Conservation (phyloP, 2,329 filamentous ascomycete species). For the Botrytis paeoniae region DNA sequence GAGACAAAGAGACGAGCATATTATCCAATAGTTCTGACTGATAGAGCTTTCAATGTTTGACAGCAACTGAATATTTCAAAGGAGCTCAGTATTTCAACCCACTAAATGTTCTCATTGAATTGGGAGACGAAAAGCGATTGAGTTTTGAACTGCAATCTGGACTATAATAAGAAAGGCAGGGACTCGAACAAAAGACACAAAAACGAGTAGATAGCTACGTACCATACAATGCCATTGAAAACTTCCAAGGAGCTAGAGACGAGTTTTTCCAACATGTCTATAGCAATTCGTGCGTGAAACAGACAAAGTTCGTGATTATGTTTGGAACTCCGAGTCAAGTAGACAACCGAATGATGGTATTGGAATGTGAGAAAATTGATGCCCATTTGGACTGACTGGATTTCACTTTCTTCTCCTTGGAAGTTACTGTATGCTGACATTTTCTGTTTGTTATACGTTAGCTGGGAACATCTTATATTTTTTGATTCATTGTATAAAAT, state of each 20-base stretch:
- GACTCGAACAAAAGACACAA: not conserved
- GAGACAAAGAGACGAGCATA: not conserved
- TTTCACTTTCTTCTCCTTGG: not conserved
- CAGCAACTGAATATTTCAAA: not conserved
- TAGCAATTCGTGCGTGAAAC: constrained; percentile 21
- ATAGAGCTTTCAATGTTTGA: not conserved
- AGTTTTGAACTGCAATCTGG: not conserved
- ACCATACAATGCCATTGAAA: constrained; percentile 26
- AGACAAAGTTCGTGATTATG: constrained; percentile 18
- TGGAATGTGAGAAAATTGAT: constrained; percentile 22
- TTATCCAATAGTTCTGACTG: not conserved
- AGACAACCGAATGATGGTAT: constrained; percentile 25
- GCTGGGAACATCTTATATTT: not conserved
- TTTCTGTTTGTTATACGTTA: not conserved
- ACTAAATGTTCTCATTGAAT: not conserved
- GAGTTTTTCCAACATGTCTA: constrained; percentile 21
- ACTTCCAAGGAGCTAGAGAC: constrained; percentile 21
- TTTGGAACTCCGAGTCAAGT: constrained; percentile 20
- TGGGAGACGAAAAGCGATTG: not conserved
- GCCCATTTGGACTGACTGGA: constrained; percentile 20
- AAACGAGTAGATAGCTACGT: not conserved
- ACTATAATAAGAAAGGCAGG: not conserved
- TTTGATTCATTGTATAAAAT: not conserved
- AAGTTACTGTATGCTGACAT: not conserved
- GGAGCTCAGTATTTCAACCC: not conserved